phyloP scores from a whole-genome alignment of 441 rosid genomes.

The Arabidopsis hybrid region DNA sequence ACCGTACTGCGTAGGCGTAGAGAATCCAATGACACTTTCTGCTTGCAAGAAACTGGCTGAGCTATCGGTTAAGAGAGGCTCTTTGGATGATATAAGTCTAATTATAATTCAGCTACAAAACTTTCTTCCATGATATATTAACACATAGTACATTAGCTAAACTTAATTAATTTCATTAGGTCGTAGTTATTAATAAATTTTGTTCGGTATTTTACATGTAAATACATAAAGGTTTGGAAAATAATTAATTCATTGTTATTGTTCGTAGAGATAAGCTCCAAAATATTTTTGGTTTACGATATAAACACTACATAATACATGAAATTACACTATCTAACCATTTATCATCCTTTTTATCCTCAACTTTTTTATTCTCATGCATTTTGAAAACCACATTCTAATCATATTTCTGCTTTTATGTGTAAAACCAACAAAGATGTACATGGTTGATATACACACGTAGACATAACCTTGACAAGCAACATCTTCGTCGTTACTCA shows the following conservation, averaged over 20 bases:
- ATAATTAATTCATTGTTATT: neutral
- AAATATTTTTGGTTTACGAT: neutral
- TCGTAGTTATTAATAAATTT: conserved; percentile 12
- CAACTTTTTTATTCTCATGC: neutral
- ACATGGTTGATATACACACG: too few species aligned
- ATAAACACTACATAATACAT: too few species aligned
- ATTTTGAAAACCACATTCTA: too few species aligned
- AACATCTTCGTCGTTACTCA: too few species aligned
- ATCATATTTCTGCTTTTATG: too few species aligned
- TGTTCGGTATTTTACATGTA: conserved; percentile 28
- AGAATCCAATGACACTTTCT: conserved; percentile 50
- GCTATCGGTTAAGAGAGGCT: conserved; percentile 72
- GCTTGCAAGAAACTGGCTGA: conserved; percentile 85
- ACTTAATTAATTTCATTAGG: conserved; percentile 19
- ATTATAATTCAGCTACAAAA: conserved; percentile 62
- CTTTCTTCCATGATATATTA: conserved; percentile 38
- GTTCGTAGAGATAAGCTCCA: neutral
- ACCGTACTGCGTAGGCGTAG: conserved; percentile 51
- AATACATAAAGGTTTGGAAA: conserved; percentile 21
- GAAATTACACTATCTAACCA: too few species aligned
- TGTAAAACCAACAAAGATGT: too few species aligned
- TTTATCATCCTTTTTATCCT: too few species aligned
- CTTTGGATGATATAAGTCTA: conserved; percentile 79
- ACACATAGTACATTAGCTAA: conserved; percentile 24
- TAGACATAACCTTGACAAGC: too few species aligned